A percentile compares a stretch with the other conserved stretches of the same genome.
Evolutionary conservation across 2,329 filamentous ascomycete genomes (phyloP).

Genomic region (Monilinia fructicola): DNA sequence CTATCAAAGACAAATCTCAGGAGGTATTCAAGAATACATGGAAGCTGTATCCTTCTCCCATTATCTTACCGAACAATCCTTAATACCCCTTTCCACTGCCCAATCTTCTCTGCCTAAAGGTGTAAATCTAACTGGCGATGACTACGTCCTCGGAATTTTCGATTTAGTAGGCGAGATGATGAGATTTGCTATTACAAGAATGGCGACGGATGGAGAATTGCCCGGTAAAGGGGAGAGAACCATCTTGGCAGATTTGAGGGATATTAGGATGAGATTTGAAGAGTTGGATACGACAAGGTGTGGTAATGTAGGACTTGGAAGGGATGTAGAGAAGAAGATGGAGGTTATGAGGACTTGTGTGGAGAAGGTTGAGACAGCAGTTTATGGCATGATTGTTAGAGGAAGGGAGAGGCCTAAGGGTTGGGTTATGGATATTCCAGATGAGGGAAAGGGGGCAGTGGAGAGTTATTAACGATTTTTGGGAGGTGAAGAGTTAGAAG

Average conservation of each 20-base stretch:
- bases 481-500: not conserved
- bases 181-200: constrained; percentile 87
- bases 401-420: constrained; percentile 87
- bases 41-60: constrained; percentile 87
- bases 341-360: constrained; percentile 85
- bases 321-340: constrained; percentile 75
- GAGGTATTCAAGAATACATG: constrained; percentile 88
- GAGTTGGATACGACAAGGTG: constrained; percentile 58
- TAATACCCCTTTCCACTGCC: constrained; percentile 69
- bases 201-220: constrained; percentile 62
- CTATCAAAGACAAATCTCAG: constrained; percentile 74
- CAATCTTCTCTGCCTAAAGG: constrained; percentile 48
- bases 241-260: constrained; percentile 78
- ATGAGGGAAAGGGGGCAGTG: constrained; percentile 34
- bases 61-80: constrained; percentile 74
- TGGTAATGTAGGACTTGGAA: constrained; percentile 53
- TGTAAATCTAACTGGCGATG: constrained; percentile 70
- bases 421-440: constrained; percentile 76
- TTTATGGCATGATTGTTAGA: constrained; percentile 83
- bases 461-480: constrained; percentile 35
- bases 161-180: constrained; percentile 96
- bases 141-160: constrained; percentile 89
- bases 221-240: constrained; percentile 50
- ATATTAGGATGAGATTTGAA: constrained; percentile 74
- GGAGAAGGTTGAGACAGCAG: constrained; percentile 86